Evolutionary conservation across 371 early-diverging fungal species (phyloP).

Genomic region (Rhizopus sp.): DNA sequence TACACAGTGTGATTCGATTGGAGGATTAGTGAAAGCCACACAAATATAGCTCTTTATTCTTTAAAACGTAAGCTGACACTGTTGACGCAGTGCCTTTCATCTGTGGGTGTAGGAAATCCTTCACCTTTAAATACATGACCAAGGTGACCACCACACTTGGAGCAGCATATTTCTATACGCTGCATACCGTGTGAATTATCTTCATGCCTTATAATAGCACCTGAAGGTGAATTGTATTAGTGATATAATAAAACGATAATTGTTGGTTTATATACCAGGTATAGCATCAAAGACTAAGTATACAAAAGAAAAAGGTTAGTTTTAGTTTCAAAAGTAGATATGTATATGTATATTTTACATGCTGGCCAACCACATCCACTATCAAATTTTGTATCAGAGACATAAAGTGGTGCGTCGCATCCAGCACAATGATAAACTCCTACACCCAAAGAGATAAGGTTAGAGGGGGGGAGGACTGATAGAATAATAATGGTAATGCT

Average conservation of each 20-base stretch:
- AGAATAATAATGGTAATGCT: neutral
- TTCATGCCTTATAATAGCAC: constrained; percentile 78
- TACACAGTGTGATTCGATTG: neutral
- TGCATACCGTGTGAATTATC: constrained; percentile 72
- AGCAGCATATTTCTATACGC: constrained; percentile 89
- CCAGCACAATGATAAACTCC: constrained; percentile 89
- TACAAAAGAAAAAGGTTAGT: neutral
- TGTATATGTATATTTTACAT: constrained; percentile 40
- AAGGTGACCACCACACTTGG: constrained; percentile 87
- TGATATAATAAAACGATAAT: neutral
- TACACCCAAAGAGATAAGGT: constrained; percentile 19
- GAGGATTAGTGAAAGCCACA: constrained; percentile 10
- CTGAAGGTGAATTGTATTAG: constrained; percentile 33
- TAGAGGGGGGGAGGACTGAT: neutral
- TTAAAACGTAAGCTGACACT: constrained; percentile 81
- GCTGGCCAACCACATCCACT: constrained; percentile 94
- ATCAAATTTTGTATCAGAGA: constrained; percentile 88
- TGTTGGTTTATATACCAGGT: constrained; percentile 51
- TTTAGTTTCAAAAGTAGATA: neutral
- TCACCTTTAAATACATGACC: constrained; percentile 98
- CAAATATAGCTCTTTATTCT: constrained; percentile 19
- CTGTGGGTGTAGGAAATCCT: constrained; percentile 83
- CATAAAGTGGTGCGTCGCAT: constrained; percentile 89
- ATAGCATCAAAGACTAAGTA: constrained; percentile 78
- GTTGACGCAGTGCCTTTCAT: constrained; percentile 96